phyloP scores from a whole-genome alignment of 768 basidiomycete species.

The Xanthoconium stramineum region DNA sequence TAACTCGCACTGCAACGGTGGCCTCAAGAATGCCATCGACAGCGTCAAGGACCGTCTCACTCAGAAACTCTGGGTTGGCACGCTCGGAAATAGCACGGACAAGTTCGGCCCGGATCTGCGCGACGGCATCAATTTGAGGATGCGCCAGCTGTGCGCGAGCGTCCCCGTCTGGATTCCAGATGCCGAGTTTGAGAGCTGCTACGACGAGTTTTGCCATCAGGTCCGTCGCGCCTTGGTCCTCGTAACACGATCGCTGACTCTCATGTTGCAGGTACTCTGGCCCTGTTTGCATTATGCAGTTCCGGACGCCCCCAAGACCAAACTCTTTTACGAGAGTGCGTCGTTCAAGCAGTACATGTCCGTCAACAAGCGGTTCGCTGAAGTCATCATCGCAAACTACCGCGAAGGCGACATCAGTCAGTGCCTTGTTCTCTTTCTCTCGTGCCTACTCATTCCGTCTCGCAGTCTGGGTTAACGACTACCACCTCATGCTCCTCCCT shows the following conservation, averaged over 20 bases:
- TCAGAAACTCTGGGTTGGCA: constrained; percentile 63
- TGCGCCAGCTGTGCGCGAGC: constrained; percentile 39
- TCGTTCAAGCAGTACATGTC: constrained; percentile 83
- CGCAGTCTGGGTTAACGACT: constrained; percentile 85
- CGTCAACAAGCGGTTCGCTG: constrained; percentile 89
- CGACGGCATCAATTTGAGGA: constrained; percentile 50
- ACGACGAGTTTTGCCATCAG: constrained; percentile 87
- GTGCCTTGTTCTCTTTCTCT: constrained; percentile 1
- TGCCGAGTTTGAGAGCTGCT: constrained; percentile 72
- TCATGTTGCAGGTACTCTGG: constrained; percentile 60
- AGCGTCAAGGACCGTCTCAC: constrained; percentile 57
- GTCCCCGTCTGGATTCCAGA: constrained; percentile 80
- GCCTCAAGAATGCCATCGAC: constrained; percentile 77
- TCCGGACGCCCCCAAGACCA: constrained; percentile 84
- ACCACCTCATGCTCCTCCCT: constrained; percentile 93
- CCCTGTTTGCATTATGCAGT: constrained; percentile 84
- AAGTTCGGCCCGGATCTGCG: constrained; percentile 53
- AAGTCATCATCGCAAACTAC: constrained; percentile 75
- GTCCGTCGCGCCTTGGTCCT: constrained; percentile 31
- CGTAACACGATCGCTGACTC: constrained; percentile 16
- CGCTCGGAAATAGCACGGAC: constrained; percentile 71
- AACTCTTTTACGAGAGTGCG: constrained; percentile 73
- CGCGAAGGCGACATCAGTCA: constrained; percentile 82
- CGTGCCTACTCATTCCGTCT: neutral
- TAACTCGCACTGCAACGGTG: constrained; percentile 81